phyloP scores from a whole-genome alignment of 331 rosid genomes.

The Malus hybrid region DNA sequence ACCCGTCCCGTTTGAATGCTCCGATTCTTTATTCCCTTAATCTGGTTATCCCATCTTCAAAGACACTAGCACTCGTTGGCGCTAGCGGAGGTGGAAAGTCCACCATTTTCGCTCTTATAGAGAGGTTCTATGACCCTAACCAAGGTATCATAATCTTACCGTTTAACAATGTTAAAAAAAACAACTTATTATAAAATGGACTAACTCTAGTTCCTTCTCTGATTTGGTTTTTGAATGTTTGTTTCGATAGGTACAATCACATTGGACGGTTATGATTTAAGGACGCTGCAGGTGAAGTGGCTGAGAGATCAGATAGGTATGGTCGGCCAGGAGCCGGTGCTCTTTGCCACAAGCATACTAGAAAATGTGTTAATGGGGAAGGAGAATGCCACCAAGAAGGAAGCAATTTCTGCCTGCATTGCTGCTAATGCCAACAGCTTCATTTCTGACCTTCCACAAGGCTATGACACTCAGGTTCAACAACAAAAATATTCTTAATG shows the following conservation, averaged over 20 bases:
- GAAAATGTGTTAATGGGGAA: constrained; percentile 93
- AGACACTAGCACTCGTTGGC: constrained; percentile 73
- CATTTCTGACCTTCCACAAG: constrained; percentile 64
- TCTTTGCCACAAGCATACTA: constrained; percentile 69
- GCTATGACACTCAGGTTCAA: constrained; percentile 73
- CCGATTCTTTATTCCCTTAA: constrained; percentile 47
- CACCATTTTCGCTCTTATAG: constrained; percentile 79
- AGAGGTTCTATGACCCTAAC: constrained; percentile 75
- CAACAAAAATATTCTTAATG: not conserved
- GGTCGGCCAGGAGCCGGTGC: constrained; percentile 90
- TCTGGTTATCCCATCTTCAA: constrained; percentile 61
- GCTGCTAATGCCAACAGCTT: constrained; percentile 76
- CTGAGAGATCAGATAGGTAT: constrained; percentile 81
- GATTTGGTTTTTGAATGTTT: constrained; percentile 14
- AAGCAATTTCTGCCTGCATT: constrained; percentile 73
- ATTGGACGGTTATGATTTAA: constrained; percentile 73
- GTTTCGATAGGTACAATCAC: constrained; percentile 50
- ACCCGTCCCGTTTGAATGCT: constrained; percentile 70
- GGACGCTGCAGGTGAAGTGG: constrained; percentile 73
- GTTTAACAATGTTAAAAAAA: not conserved
- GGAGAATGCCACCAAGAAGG: constrained; percentile 63
- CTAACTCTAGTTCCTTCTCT: not conserved
- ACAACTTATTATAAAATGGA: not conserved
- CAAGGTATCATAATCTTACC: constrained; percentile 33
- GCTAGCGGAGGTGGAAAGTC: constrained; percentile 94